Conservation (phyloP, 768 basidiomycete genomes). For the Russula lepida region DNA sequence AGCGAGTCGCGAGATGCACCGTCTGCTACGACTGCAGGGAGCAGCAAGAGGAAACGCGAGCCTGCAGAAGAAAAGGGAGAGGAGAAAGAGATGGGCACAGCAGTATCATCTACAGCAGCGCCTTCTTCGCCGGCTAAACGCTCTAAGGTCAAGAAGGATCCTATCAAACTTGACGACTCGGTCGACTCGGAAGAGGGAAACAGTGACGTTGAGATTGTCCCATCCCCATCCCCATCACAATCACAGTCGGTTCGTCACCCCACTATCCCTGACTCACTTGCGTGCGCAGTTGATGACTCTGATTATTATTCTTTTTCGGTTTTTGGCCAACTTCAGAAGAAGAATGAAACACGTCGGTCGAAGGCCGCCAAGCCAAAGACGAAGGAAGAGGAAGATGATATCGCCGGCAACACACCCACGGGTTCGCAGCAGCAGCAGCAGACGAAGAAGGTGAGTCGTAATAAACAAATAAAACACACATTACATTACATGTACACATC, state of each 20-base stretch:
- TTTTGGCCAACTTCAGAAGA: background rate
- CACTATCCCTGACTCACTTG: no score
- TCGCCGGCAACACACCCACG: background rate
- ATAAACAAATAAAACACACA: background rate
- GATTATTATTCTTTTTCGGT: no score
- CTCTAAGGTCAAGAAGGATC: background rate
- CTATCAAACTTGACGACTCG: background rate
- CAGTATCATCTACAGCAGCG: background rate
- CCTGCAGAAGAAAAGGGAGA: background rate
- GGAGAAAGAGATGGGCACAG: background rate
- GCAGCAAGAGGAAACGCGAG: slow-evolving; percentile 13
- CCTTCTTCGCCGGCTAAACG: background rate
- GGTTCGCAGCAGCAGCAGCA: slow-evolving; percentile 1
- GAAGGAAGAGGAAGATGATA: background rate
- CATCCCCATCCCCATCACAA: background rate
- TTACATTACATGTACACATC: no score
- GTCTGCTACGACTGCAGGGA: background rate
- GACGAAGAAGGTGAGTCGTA: background rate
- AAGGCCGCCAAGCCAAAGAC: background rate
- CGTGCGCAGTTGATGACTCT: background rate
- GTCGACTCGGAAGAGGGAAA: background rate
- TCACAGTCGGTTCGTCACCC: background rate
- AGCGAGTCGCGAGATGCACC: background rate
- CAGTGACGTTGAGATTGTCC: slow-evolving; percentile 15
- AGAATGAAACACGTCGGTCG: background rate